Base-by-base conservation (phyloP, 306 rosid species). In the Begonia fuchsioides region DNA sequence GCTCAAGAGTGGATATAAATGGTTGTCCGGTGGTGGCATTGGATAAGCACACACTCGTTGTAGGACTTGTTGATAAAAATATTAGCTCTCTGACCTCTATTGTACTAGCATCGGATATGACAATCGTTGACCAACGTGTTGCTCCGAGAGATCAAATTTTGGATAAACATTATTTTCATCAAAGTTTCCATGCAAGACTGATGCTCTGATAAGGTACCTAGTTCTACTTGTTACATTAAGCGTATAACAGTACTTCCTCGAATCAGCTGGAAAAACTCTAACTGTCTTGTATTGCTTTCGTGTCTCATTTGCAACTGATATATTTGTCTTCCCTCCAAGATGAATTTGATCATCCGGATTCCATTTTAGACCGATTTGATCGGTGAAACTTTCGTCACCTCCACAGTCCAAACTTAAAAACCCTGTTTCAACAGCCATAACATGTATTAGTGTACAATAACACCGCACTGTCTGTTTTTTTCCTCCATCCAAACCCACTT, bases 21-120 rank as follows among this genome's bases (percentile, higher is more conserved):
- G 95, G 98, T 43, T 75, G 68, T 54, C 98, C 98, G 5, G 98
- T 90, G 15, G 98, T 90, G 47, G 98, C 98, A 79, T 90, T 90
- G 62, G 98, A 90, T 59, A 90, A 70, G 54, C 98, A 90, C 32
- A 90, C 76, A 62, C 93, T 77, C 39, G 79, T 69, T 7, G 92
- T 71, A 53, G 94, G 66, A 90, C 72, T 73, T 51, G 70, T 50
- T 58, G 98, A 94, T 74, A 79, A 63, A 65, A 90, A 90, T 62
- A 90, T 90, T 20, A 90, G 84, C 74, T 90, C 98, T 43, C 64
- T 68, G 51, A 32, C 58, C 71, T 76, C 84, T 15, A 79, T 65
- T 19, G 74, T 65, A 62, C 53, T 43, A 32, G 85, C 95, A 62
- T 90, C 95, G 40, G 95, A 81, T 44, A 90, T 79, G 63, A 90